Evolutionary conservation across 2,329 filamentous ascomycete genomes (phyloP).

Genomic region (Zasmidium angulare): DNA sequence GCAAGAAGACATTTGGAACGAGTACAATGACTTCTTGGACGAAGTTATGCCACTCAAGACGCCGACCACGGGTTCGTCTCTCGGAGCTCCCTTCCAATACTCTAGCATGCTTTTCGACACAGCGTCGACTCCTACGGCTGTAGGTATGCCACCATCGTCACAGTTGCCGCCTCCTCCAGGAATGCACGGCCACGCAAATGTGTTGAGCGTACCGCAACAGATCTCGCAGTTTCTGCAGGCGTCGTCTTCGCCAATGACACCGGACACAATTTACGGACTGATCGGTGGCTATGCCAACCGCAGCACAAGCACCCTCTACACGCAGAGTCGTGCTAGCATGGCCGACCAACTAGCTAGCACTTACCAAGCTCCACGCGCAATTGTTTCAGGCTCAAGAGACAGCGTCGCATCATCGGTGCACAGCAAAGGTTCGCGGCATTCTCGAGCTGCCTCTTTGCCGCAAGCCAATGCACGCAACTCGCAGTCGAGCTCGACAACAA

Average conservation of each 20-base stretch:
- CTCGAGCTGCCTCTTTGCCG: conserved; percentile 30
- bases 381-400: conserved; percentile 8
- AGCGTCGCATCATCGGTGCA: conserved; percentile 27
- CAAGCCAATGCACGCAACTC: conserved; percentile 22
- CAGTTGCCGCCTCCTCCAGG: conserved; percentile 16
- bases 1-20: conserved; percentile 91
- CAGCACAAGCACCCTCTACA: conserved; percentile 35
- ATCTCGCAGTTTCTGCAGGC: conserved; percentile 32
- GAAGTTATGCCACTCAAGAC: conserved; percentile 61
- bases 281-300: conserved; percentile 52
- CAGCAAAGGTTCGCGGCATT: conserved; percentile 31
- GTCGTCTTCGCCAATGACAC: conserved; percentile 40
- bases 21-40: conserved; percentile 86
- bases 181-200: conserved; percentile 1
- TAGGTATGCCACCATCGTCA: conserved; percentile 13
- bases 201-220: conserved; percentile 31
- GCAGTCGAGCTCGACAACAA: conserved; percentile 18
- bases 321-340: conserved; percentile 11
- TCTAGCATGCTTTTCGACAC: conserved; percentile 51
- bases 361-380: conserved; percentile 8
- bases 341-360: conserved; percentile 9
- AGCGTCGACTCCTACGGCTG: conserved; percentile 10
- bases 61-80: conserved; percentile 49
- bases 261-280: conserved; percentile 55
- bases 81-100: conserved; percentile 53